phyloP scores from a whole-genome alignment of 176 grass and related monocot species.

The Carex myosuroides region DNA sequence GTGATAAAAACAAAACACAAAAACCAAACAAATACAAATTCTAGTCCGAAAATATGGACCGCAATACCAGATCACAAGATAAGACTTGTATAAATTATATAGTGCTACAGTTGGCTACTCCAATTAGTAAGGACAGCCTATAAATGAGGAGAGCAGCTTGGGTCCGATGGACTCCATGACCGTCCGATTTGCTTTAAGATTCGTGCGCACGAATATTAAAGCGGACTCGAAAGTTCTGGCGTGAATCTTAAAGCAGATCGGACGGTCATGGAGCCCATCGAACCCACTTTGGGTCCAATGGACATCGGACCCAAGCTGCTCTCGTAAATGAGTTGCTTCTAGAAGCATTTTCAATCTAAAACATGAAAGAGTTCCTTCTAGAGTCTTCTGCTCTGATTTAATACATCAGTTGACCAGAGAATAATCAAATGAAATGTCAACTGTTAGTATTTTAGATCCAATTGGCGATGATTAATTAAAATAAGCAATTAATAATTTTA shows the following conservation, averaged over 20 bases:
- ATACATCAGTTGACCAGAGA: not conserved
- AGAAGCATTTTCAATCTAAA: not conserved
- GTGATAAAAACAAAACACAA: not conserved
- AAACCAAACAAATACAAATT: not conserved
- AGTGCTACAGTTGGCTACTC: not conserved
- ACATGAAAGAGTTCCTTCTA: not conserved
- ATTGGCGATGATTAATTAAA: not conserved
- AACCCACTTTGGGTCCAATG: too few species aligned
- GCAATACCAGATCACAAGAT: not conserved
- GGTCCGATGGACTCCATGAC: too few species aligned
- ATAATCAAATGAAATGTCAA: constrained; percentile 9
- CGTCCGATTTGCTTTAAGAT: too few species aligned
- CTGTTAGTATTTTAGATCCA: not conserved
- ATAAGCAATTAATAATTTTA: too few species aligned
- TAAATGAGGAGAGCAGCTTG: too few species aligned
- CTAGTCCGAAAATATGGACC: not conserved
- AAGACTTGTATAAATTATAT: not conserved
- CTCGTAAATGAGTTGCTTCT: not conserved
- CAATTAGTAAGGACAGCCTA: not conserved
- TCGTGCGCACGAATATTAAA: too few species aligned
- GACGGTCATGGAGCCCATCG: too few species aligned
- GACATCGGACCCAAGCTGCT: too few species aligned
- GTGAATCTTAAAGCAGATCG: too few species aligned
- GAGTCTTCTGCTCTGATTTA: not conserved
- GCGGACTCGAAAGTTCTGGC: too few species aligned